Conservation (phyloP, 225 moss, liverwort and hornwort genomes). For the Thuidium tamariscinum region DNA sequence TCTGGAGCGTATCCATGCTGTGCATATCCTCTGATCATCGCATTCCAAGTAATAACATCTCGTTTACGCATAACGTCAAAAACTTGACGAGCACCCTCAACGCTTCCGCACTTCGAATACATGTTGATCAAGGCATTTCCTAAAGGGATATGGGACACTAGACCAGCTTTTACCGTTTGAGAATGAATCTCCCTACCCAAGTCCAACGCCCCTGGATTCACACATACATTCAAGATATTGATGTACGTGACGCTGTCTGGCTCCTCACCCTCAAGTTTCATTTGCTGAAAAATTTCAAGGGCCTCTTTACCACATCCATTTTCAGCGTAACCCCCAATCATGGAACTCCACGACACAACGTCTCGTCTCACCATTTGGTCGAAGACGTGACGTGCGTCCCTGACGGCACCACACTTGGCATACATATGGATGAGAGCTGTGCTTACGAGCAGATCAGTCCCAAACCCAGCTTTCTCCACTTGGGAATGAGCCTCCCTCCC, state of each 20-base stretch:
- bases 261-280: conserved; percentile 8
- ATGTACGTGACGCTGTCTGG: conserved; percentile 18
- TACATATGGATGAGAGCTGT: conserved; percentile 31
- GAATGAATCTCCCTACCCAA: conserved; percentile 9
- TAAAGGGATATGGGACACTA: not conserved
- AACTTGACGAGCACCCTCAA: not conserved
- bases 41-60: conserved; percentile 29
- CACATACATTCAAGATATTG: conserved; percentile 25
- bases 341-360: conserved; percentile 21
- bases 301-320: not conserved
- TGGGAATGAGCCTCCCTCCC: conserved; percentile 7
- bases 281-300: conserved; percentile 6
- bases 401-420: conserved; percentile 14
- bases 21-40: conserved; percentile 20
- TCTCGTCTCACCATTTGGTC: conserved; percentile 10
- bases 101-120: conserved; percentile 32
- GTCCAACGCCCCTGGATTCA: conserved; percentile 6
- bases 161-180: not conserved
- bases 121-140: conserved; percentile 25
- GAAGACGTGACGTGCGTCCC: conserved; percentile 20
- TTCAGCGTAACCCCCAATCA: conserved; percentile 24
- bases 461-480: not conserved
- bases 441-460: conserved; percentile 1
- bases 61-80: conserved; percentile 11
- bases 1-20: conserved; percentile 6